Evolutionary conservation across 352 stramenopile species (phyloP).

Genomic region (Thraustotheca clavata): DNA sequence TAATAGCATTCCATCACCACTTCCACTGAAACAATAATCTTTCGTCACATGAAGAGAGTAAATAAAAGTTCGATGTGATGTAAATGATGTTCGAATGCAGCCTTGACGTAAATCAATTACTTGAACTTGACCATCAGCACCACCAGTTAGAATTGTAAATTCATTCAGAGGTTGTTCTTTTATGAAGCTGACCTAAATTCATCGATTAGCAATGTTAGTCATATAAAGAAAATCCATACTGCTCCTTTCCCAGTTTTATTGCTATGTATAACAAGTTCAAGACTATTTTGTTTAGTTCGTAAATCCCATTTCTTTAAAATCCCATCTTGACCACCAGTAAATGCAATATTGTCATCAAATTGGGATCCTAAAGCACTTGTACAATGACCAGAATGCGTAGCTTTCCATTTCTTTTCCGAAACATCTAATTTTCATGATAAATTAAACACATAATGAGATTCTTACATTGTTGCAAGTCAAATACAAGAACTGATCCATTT

Average conservation of each 20-base stretch:
- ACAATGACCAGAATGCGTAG: constrained; percentile 47
- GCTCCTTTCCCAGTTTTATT: constrained; percentile 47
- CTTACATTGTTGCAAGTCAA: constrained; percentile 36
- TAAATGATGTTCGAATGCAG: constrained; percentile 41
- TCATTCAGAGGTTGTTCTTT: constrained; percentile 33
- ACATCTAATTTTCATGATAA: not conserved
- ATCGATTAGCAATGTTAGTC: not conserved
- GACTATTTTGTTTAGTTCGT: constrained; percentile 30
- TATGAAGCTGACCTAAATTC: constrained; percentile 43
- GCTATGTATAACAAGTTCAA: constrained; percentile 56
- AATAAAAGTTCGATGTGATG: constrained; percentile 81
- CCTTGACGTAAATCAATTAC: constrained; percentile 66
- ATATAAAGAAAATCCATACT: not conserved
- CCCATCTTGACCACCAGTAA: constrained; percentile 77
- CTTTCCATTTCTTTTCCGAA: constrained; percentile 21
- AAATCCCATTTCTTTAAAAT: constrained; percentile 64
- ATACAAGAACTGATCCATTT: constrained; percentile 50
- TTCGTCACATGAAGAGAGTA: constrained; percentile 63
- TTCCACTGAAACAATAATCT: constrained; percentile 71
- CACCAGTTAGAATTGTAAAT: constrained; percentile 53
- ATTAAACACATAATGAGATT: not conserved
- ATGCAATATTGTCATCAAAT: constrained; percentile 26
- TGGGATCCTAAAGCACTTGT: constrained; percentile 47
- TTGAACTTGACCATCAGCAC: constrained; percentile 68
- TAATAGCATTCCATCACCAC: constrained; percentile 78